A percentile compares a stretch with the other conserved stretches of the same genome.
Conservation (phyloP, 139 green algal species). For the Coelastrella sp. region DNA sequence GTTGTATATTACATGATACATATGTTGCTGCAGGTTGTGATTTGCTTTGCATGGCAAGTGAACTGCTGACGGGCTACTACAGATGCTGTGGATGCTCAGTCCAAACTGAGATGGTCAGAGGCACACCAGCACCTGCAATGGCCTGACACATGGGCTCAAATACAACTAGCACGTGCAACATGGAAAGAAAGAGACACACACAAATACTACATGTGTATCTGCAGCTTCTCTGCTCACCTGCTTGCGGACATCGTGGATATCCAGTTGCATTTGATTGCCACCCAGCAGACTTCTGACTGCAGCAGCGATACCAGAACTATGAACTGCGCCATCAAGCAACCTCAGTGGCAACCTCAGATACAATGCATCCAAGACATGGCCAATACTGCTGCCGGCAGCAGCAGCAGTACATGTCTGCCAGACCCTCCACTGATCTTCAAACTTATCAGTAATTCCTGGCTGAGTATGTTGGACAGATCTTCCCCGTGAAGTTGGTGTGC, state of each 20-base stretch:
- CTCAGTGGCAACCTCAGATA: slow-evolving; percentile 73
- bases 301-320: slow-evolving; percentile 33
- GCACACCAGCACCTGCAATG: no score
- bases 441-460: not conserved
- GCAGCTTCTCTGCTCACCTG: slow-evolving; percentile 6
- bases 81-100: no score
- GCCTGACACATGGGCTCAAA: no score
- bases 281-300: slow-evolving; percentile 30
- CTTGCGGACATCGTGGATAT: not conserved
- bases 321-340: not conserved
- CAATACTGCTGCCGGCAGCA: not conserved
- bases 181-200: no score
- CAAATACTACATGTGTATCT: not conserved
- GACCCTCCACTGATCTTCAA: slow-evolving; percentile 20
- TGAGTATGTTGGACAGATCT: slow-evolving; percentile 4
- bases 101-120: no score
- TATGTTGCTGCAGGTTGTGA: no score
- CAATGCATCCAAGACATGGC: not conserved
- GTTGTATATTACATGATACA: no score
- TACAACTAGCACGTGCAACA: no score
- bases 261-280: not conserved
- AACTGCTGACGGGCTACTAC: no score
- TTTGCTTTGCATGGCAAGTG: no score
- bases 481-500: slow-evolving; percentile 5
- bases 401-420: slow-evolving; percentile 10